Evolutionary conservation across 306 rosid genomes (phyloP).

Genomic region (Vachellia collinsii): DNA sequence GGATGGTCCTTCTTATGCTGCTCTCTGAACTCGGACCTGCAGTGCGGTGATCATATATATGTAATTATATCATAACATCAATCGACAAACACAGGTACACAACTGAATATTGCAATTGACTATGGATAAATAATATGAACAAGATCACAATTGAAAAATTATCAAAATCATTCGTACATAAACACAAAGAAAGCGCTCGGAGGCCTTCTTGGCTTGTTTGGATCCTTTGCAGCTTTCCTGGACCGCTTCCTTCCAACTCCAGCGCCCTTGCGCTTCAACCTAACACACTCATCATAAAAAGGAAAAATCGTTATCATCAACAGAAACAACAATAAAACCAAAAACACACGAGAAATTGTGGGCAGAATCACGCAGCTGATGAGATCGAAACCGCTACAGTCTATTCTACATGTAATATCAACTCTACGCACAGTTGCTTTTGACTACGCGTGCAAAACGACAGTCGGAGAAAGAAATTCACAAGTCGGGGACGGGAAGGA

Average conservation of each 20-base stretch:
- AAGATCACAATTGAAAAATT: background rate
- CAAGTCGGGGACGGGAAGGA: background rate
- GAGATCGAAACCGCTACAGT: background rate
- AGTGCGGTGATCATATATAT: background rate
- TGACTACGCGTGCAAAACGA: too few species aligned
- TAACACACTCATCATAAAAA: background rate
- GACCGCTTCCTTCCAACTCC: conserved; percentile 61
- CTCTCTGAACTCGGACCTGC: conserved; percentile 83
- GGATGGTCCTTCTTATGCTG: conserved; percentile 79
- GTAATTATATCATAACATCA: background rate
- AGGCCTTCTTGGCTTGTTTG: conserved; percentile 93
- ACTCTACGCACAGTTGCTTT: too few species aligned
- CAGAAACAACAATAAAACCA: background rate
- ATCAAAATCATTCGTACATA: conserved; percentile 50
- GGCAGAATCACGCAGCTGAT: background rate
- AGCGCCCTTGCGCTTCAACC: conserved; percentile 77
- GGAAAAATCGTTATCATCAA: background rate
- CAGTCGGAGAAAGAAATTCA: background rate
- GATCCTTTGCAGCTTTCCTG: conserved; percentile 85
- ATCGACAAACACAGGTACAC: background rate
- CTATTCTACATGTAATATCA: background rate
- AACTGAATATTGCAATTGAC: background rate
- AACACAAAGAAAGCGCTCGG: conserved; percentile 95
- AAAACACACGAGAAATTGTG: background rate
- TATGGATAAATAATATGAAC: background rate